Conservation (phyloP, 495 filamentous ascomycete genomes). For the Penicillium mononematosum region DNA sequence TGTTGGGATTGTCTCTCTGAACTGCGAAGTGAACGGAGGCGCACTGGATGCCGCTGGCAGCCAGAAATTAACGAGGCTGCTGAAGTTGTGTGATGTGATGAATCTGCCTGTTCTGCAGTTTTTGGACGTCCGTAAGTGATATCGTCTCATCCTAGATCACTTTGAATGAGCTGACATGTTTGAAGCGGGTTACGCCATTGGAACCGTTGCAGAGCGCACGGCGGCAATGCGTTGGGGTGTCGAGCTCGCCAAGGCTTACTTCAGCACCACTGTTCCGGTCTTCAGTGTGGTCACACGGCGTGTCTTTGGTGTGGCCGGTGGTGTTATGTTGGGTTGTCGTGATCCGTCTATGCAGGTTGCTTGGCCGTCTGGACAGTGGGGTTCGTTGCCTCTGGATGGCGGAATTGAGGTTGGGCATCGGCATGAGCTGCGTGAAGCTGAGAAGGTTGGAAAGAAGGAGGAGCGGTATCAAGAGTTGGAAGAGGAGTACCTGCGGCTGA, state of each 20-base stretch:
- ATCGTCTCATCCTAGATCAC: not conserved
- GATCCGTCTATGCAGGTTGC: conserved; percentile 59
- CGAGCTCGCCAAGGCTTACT: conserved; percentile 58
- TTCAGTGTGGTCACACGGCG: conserved; percentile 59
- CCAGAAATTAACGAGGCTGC: conserved; percentile 56
- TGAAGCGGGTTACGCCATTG: conserved; percentile 59
- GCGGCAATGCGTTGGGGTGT: conserved; percentile 64
- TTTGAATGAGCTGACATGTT: conserved; percentile 3
- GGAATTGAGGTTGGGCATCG: conserved; percentile 63
- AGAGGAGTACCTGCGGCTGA: conserved; percentile 56
- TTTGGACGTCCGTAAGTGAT: conserved; percentile 53
- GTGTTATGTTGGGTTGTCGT: conserved; percentile 59
- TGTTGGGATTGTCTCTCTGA: conserved; percentile 55
- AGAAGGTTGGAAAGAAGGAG: conserved; percentile 47
- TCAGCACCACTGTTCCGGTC: conserved; percentile 56
- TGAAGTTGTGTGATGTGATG: conserved; percentile 64
- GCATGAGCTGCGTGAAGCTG: conserved; percentile 55
- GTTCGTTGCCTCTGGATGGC: conserved; percentile 57
- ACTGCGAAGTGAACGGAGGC: conserved; percentile 60
- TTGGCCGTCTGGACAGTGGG: conserved; percentile 63
- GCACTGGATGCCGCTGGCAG: conserved; percentile 59
- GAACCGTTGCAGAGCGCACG: conserved; percentile 58
- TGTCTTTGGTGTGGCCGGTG: conserved; percentile 60
- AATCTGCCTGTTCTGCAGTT: conserved; percentile 63
- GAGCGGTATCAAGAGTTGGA: conserved; percentile 54